Conservation (phyloP, 208 protist species). For the Leishmania major region DNA sequence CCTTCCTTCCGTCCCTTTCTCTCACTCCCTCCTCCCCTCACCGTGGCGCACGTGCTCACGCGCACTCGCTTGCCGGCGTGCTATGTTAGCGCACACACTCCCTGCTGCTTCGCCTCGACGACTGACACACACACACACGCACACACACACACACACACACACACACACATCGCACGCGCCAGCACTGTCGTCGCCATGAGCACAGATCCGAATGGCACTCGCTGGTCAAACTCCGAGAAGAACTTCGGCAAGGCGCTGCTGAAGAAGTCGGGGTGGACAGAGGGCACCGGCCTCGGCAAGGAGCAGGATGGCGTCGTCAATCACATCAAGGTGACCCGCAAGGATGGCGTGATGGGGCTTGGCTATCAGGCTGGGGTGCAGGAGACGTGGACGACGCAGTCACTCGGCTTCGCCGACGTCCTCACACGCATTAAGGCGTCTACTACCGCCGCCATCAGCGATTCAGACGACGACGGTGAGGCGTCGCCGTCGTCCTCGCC, state of each 20-base stretch:
- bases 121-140: not conserved
- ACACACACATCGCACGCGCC: not conserved
- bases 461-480: slow-evolving; percentile 32
- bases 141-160: not conserved
- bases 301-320: slow-evolving; percentile 76
- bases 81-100: not conserved
- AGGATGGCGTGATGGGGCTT: slow-evolving; percentile 88
- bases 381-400: slow-evolving; percentile 87
- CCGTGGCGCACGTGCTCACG: not conserved
- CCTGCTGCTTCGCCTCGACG: not conserved
- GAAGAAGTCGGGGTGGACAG: slow-evolving; percentile 91
- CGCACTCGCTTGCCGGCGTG: not conserved
- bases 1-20: not conserved
- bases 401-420: slow-evolving; percentile 87
- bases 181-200: slow-evolving; percentile 41
- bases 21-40: not conserved
- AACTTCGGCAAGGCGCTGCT: slow-evolving; percentile 88
- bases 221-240: slow-evolving; percentile 79
- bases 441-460: slow-evolving; percentile 24
- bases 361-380: slow-evolving; percentile 84
- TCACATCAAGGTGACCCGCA: slow-evolving; percentile 89
- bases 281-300: slow-evolving; percentile 89
- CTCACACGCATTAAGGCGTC: slow-evolving; percentile 68
- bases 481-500: slow-evolving; percentile 19
- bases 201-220: slow-evolving; percentile 81